A percentile compares a stretch with the other conserved stretches of the same genome.
phyloP scores from a whole-genome alignment of 2,329 filamentous ascomycete species.

The Aspergillus latus region DNA sequence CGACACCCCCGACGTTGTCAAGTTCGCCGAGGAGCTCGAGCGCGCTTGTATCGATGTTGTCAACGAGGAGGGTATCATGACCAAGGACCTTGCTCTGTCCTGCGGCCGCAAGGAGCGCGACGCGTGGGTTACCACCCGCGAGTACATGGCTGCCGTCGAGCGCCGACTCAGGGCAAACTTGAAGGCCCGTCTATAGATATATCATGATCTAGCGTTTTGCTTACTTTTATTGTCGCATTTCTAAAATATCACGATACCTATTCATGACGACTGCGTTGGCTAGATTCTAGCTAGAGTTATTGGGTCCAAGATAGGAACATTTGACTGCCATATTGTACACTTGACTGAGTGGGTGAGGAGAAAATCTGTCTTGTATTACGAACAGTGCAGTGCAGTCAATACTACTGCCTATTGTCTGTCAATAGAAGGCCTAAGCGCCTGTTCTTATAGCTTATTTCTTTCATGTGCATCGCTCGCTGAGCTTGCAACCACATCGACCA shows the following conservation, averaged over 20 bases:
- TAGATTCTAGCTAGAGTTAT: neutral
- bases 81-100: constrained; percentile 95
- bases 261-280: constrained; percentile 15
- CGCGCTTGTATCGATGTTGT: constrained; percentile 92
- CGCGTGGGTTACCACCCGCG: constrained; percentile 85
- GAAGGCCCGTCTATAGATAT: constrained; percentile 36
- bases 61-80: constrained; percentile 94
- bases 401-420: neutral
- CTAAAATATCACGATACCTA: constrained; percentile 18
- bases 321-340: constrained; percentile 16
- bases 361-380: constrained; percentile 1
- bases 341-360: constrained; percentile 11
- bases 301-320: neutral
- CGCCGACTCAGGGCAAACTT: constrained; percentile 77
- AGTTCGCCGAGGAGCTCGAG: constrained; percentile 90
- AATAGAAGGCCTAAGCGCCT: neutral
- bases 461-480: neutral
- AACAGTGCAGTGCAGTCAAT: neutral
- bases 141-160: constrained; percentile 93
- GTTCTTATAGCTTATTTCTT: neutral
- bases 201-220: constrained; percentile 9
- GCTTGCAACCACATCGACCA: neutral
- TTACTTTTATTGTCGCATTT: constrained; percentile 10
- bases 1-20: constrained; percentile 83
- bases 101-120: constrained; percentile 82